Conservation (phyloP, 2,329 filamentous ascomycete species). For the Neonectria punicea region DNA sequence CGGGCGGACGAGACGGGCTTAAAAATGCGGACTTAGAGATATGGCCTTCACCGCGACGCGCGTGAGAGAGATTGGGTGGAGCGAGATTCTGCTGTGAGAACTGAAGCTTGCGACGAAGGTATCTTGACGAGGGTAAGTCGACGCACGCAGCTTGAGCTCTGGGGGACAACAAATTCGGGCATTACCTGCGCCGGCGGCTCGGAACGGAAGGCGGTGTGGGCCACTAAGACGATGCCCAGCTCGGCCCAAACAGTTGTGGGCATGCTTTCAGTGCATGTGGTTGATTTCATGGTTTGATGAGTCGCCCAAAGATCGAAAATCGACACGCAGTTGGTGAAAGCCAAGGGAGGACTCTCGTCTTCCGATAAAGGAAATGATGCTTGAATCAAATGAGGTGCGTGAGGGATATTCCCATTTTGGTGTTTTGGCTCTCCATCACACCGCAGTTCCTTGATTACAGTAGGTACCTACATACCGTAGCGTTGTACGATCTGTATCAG, state of each 20-base stretch:
- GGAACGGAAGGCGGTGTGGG: constrained; percentile 31
- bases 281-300: too few species aligned
- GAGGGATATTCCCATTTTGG: background rate
- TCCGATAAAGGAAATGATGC: too few species aligned
- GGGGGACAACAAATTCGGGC: constrained; percentile 24
- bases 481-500: background rate
- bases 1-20: background rate
- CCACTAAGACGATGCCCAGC: background rate
- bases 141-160: constrained; percentile 10
- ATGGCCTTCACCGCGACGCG: background rate
- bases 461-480: too few species aligned
- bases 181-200: constrained; percentile 3
- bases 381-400: background rate
- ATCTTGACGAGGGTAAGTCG: constrained; percentile 4
- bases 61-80: background rate
- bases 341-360: background rate
- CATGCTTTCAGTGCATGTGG: background rate
- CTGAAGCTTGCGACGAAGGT: constrained; percentile 1
- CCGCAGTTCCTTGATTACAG: background rate
- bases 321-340: background rate
- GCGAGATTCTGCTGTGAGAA: background rate
- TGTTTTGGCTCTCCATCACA: background rate
- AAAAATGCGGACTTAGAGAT: background rate
- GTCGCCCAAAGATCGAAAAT: too few species aligned
- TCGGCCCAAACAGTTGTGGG: background rate